Conservation (phyloP, 2,329 filamentous ascomycete species). For the Ustilaginoidea virens region DNA sequence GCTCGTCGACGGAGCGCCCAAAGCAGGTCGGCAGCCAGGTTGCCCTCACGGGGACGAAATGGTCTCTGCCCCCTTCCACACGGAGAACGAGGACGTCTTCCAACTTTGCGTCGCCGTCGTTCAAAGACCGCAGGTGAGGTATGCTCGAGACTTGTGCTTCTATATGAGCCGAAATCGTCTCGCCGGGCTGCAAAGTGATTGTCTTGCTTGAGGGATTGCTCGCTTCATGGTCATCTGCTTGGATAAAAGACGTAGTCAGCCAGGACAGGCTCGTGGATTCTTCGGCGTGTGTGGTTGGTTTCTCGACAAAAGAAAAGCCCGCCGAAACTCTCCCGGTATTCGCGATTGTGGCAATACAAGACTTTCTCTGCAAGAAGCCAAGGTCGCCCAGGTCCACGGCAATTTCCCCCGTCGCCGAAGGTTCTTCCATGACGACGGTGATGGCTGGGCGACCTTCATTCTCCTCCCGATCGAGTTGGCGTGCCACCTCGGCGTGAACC, state of each 20-base stretch:
- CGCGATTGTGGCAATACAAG: conserved; percentile 63
- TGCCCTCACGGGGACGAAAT: conserved; percentile 73
- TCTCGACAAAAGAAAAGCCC: conserved; percentile 64
- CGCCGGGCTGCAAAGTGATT: conserved; percentile 68
- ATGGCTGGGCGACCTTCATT: conserved; percentile 77
- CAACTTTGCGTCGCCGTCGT: conserved; percentile 47
- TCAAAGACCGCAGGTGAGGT: conserved; percentile 51
- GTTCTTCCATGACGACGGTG: conserved; percentile 62
- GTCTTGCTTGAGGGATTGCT: conserved; percentile 22
- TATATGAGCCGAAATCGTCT: conserved; percentile 58
- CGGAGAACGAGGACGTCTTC: conserved; percentile 83
- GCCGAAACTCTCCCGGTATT: conserved; percentile 80
- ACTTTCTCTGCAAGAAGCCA: conserved; percentile 49
- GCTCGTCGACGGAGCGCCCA: conserved; percentile 71
- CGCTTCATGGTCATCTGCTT: conserved; percentile 18
- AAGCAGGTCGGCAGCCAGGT: conserved; percentile 72
- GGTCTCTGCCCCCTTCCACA: conserved; percentile 70
- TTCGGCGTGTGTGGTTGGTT: conserved; percentile 36
- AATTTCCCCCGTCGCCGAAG: conserved; percentile 25
- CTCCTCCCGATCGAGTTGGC: conserved; percentile 77
- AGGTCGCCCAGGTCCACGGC: conserved; percentile 69
- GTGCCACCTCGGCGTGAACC: conserved; percentile 73
- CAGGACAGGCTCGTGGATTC: conserved; percentile 38
- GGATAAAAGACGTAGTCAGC: conserved; percentile 53
- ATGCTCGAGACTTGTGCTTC: conserved; percentile 51